Evolutionary conservation across 495 filamentous ascomycete genomes (phyloP).

Genomic region (Xylaria telfairii): DNA sequence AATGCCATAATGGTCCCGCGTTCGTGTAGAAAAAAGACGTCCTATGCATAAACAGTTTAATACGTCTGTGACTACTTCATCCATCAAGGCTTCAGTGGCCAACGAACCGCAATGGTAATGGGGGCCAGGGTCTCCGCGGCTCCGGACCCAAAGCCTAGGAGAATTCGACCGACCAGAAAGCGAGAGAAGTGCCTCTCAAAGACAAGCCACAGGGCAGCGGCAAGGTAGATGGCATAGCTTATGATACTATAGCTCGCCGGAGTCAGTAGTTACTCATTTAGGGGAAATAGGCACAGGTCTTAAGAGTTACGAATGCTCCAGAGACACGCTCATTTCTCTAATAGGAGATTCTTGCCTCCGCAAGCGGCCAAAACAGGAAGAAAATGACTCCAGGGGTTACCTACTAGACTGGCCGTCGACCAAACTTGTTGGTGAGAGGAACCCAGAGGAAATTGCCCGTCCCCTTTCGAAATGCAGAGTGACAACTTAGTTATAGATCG

Average conservation of each 20-base stretch:
- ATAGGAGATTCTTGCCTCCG: no score
- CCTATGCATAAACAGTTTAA: constrained; percentile 54
- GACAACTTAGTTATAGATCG: not conserved
- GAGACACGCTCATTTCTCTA: no score
- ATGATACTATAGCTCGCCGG: no score
- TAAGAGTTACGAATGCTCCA: no score
- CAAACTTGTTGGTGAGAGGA: constrained; percentile 61
- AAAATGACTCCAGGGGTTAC: no score
- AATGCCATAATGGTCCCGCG: constrained; percentile 56
- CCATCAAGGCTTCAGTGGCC: not conserved
- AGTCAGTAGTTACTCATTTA: no score
- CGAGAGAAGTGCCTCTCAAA: constrained; percentile 51
- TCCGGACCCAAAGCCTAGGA: constrained; percentile 60
- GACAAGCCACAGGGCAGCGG: constrained; percentile 52
- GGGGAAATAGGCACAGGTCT: no score
- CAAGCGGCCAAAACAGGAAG: no score
- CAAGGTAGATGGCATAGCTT: constrained; percentile 54
- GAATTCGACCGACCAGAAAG: constrained; percentile 52
- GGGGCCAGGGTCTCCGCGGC: constrained; percentile 56
- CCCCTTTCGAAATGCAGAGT: constrained; percentile 40
- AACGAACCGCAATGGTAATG: constrained; percentile 8
- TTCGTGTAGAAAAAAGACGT: constrained; percentile 66
- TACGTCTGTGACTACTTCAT: constrained; percentile 25
- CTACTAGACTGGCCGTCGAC: constrained; percentile 60
- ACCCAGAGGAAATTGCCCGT: constrained; percentile 62